Evolutionary conservation across 1,139 yeast genomes (phyloP).

Genomic region (Candida sanyaensis): DNA sequence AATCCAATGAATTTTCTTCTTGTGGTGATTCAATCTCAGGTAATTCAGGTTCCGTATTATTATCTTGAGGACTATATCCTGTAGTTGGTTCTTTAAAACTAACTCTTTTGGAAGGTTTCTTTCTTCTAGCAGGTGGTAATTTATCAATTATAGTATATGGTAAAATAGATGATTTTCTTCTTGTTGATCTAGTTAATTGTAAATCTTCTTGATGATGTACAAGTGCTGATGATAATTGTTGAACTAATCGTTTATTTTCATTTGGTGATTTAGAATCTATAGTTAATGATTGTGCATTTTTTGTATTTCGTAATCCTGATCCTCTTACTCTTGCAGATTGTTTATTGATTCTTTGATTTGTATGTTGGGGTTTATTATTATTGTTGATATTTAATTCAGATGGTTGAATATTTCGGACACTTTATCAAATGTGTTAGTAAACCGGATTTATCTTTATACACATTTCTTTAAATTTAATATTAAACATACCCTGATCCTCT

Average conservation of each 20-base stretch:
- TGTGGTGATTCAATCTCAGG: background rate
- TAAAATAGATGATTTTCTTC: constrained; percentile 4
- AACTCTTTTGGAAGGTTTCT: background rate
- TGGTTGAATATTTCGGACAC: constrained; percentile 13
- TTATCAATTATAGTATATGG: constrained; percentile 1
- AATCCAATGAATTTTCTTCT: background rate
- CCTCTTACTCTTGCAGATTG: constrained; percentile 35
- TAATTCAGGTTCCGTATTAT: background rate
- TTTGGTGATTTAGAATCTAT: background rate
- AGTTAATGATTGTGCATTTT: background rate
- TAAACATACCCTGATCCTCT: constrained; percentile 49
- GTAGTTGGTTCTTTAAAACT: constrained; percentile 1
- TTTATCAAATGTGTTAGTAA: background rate
- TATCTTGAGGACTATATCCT: background rate
- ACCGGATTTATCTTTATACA: too few species aligned
- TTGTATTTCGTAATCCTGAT: constrained; percentile 31
- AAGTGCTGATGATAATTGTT: constrained; percentile 5
- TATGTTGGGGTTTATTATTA: background rate
- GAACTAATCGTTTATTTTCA: constrained; percentile 1
- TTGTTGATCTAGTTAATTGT: constrained; percentile 3
- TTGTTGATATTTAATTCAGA: background rate
- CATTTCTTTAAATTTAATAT: too few species aligned
- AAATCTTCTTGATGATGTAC: constrained; percentile 3
- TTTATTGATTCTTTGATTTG: constrained; percentile 18
- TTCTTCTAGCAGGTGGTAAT: background rate